Evolutionary conservation across 1,139 yeast species (phyloP), one percentile per base, ranked within the genome.

Genomic region (Komagataea norvegica): DNA sequence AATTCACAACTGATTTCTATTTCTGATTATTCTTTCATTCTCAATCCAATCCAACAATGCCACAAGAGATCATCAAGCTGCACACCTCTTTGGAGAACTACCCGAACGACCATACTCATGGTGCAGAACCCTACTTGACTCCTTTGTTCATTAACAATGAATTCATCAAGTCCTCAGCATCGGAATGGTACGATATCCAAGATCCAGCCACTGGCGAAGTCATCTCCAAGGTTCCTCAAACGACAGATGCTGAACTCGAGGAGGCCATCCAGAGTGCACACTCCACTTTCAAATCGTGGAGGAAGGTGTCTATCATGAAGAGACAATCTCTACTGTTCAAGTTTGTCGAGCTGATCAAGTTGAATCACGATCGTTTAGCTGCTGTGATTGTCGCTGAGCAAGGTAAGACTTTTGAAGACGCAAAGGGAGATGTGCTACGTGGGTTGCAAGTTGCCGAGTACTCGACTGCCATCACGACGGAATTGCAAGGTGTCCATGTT

Each of bases 371-470:
- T 61, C 59, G 84, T 42, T 62, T 82, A 29, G 89, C 89, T 2
- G 69, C 77, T 13, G 71, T 77, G 45, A 82, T 82, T 57, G 86
- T 82, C 29, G 68, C 78, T 54, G 89, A 82, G 61, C 88, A 82
- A 60, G 89, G 89, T 24, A 82, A 82, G 61, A 81, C 88, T 13
- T 74, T 81, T 57, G 77, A 75, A 14, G 91, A 82, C 53, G 89
- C 89, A 40, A 69, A 71, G 57, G 91, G 89, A 21, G 91, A 82
- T 55, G 89, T 82, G 18, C 68, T 81, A 42, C 68, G 91, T 44
- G 91, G 91, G 6, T 68, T 82, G 36, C 91, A 82, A 60, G 89
- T 82, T 34, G 89, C 88, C 11, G 91, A 82, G 61, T 50, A 50
- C 31, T 45, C 53, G 7, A 49, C 54, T 5, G 45, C 49, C n/a